phyloP scores from a whole-genome alignment of 1,284 basidiomycete species.

The Polyporus tsugae region DNA sequence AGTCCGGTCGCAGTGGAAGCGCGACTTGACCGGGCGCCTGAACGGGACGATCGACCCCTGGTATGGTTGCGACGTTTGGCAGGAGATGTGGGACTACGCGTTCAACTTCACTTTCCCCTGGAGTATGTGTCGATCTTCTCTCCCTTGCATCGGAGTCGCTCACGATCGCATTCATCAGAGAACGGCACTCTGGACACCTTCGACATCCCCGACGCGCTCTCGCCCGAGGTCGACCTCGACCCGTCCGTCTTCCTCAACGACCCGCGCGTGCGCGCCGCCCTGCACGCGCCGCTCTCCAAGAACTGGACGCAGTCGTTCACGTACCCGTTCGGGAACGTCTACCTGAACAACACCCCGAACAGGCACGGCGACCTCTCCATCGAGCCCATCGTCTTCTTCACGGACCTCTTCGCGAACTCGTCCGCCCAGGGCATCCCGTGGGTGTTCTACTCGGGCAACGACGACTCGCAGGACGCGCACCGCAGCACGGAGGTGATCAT shows the following conservation, averaged over 20 bases:
- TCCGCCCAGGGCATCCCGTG: constrained; percentile 35
- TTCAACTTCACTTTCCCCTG: constrained; percentile 60
- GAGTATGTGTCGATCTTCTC: constrained; percentile 52
- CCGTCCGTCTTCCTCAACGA: constrained; percentile 65
- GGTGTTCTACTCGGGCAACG: constrained; percentile 43
- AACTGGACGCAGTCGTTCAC: constrained; percentile 57
- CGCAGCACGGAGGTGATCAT: constrained; percentile 59
- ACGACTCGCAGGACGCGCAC: constrained; percentile 39
- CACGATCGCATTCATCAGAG: constrained; percentile 10
- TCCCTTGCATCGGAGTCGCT: not conserved
- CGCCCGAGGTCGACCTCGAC: constrained; percentile 54
- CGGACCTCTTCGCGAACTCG: constrained; percentile 39
- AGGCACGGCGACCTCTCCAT: constrained; percentile 53
- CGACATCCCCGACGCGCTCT: constrained; percentile 61
- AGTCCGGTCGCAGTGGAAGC: constrained; percentile 27
- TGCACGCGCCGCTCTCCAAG: constrained; percentile 71
- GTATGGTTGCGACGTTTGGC: constrained; percentile 44
- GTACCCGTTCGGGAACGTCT: constrained; percentile 56
- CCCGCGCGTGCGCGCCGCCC: constrained; percentile 55
- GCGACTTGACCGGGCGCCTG: constrained; percentile 36
- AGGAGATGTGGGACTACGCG: constrained; percentile 45
- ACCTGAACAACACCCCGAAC: constrained; percentile 32
- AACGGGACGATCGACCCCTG: constrained; percentile 43
- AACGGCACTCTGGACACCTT: constrained; percentile 45
- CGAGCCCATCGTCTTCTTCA: constrained; percentile 41